phyloP scores from a whole-genome alignment of 768 basidiomycete genomes.

The Rhodocollybia butyracea region DNA sequence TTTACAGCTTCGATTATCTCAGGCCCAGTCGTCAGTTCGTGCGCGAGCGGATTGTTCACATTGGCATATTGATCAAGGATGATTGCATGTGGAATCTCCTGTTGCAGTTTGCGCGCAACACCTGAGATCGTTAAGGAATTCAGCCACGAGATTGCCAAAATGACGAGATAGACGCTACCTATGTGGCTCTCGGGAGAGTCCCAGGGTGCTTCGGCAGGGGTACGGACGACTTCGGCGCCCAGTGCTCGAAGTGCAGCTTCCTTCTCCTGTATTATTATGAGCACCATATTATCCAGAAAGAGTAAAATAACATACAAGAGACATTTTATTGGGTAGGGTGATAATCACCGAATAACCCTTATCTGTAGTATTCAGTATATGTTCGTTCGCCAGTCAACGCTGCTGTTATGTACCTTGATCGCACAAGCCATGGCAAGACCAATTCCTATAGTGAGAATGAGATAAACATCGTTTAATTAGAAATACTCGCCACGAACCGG shows the following conservation, averaged over 20 bases:
- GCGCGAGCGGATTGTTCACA: constrained; percentile 88
- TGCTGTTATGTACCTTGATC: constrained; percentile 65
- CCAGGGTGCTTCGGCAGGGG: constrained; percentile 86
- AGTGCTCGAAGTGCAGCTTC: constrained; percentile 88
- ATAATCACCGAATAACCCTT: constrained; percentile 92
- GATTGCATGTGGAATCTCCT: constrained; percentile 77
- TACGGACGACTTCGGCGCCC: constrained; percentile 93
- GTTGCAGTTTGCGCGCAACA: constrained; percentile 73
- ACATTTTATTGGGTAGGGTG: constrained; percentile 95
- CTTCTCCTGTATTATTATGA: constrained; percentile 64
- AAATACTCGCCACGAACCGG: constrained; percentile 52
- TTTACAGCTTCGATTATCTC: constrained; percentile 84
- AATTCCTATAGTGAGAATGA: constrained; percentile 55
- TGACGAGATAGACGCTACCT: constrained; percentile 54
- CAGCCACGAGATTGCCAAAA: constrained; percentile 61
- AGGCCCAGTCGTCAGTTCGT: constrained; percentile 85
- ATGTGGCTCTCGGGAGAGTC: constrained; percentile 90
- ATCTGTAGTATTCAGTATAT: constrained; percentile 74
- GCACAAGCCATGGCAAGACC: constrained; percentile 92
- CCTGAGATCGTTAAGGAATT: constrained; percentile 88
- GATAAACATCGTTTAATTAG: constrained; percentile 3
- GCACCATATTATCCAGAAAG: background rate
- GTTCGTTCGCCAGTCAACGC: constrained; percentile 16
- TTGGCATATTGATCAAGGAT: constrained; percentile 93
- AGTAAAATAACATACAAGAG: constrained; percentile 43